Conservation (phyloP, 192 early-diverging fungal genomes). For the Neocallimastix lanati region DNA sequence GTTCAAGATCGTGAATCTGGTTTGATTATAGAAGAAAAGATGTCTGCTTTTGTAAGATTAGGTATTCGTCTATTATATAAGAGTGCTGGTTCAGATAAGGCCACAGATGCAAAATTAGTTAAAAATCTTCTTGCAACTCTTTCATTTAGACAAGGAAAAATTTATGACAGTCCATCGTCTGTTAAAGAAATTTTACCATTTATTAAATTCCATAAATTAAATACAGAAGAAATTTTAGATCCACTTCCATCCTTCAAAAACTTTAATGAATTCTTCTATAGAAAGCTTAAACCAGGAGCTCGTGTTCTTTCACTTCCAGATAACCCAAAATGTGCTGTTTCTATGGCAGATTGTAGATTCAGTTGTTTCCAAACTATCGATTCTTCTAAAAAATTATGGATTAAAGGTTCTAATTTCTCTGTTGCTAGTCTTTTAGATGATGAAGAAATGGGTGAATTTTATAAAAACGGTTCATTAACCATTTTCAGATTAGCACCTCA, state of each 20-base stretch:
- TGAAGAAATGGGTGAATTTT: slow-evolving; percentile 16
- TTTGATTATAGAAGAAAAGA: slow-evolving; percentile 52
- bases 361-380: slow-evolving; percentile 44
- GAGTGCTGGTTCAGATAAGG: slow-evolving; percentile 17
- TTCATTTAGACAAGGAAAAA: slow-evolving; percentile 45
- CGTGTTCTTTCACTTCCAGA: slow-evolving; percentile 18
- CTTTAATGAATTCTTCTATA: slow-evolving; percentile 77
- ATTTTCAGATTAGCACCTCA: slow-evolving; percentile 68
- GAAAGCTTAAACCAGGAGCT: slow-evolving; percentile 48
- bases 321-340: slow-evolving; percentile 34
- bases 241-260: slow-evolving; percentile 46
- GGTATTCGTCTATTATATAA: slow-evolving; percentile 66
- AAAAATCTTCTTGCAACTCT: slow-evolving; percentile 25
- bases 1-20: slow-evolving; percentile 53
- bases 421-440: slow-evolving; percentile 32
- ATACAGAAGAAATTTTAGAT: slow-evolving; percentile 45
- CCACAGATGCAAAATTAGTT: slow-evolving; percentile 12
- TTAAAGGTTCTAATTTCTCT: slow-evolving; percentile 57
- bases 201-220: slow-evolving; percentile 48
- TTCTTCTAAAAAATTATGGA: slow-evolving; percentile 53
- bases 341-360: slow-evolving; percentile 57
- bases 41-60: slow-evolving; percentile 53
- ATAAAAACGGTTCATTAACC: slow-evolving; percentile 39
- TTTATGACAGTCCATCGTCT: slow-evolving; percentile 45
- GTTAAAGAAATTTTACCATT: slow-evolving; percentile 47